Evolutionary conservation across 306 rosid genomes (phyloP).

Genomic region (Fagus sylvatica): DNA sequence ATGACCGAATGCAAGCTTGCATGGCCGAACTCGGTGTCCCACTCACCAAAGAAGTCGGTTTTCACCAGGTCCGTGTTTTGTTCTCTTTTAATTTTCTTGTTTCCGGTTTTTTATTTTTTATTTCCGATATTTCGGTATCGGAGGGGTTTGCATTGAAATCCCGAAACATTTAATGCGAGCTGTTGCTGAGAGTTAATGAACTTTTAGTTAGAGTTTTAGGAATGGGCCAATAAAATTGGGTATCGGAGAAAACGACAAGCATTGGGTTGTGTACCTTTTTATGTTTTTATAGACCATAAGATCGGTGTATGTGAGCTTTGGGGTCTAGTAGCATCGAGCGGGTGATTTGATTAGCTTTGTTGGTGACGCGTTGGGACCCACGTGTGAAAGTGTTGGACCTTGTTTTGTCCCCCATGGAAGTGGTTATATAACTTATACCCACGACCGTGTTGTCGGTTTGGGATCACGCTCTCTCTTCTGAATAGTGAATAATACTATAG

Average conservation of each 20-base stretch:
- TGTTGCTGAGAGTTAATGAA: background rate
- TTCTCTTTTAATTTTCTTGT: background rate
- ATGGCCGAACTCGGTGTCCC: slow-evolving; percentile 99
- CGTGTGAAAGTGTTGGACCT: background rate
- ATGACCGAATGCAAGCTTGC: slow-evolving; percentile 96
- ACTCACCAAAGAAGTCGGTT: slow-evolving; percentile 89
- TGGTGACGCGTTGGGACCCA: slow-evolving; percentile 1
- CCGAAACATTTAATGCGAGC: background rate
- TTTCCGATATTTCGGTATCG: background rate
- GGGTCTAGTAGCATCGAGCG: background rate
- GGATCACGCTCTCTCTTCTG: no score
- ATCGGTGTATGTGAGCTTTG: background rate
- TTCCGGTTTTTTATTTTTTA: background rate
- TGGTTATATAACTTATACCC: no score
- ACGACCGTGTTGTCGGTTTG: no score
- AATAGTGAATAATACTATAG: no score
- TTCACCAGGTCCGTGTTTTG: slow-evolving; percentile 67
- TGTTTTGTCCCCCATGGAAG: background rate
- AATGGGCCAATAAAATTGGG: background rate
- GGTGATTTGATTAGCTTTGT: no score
- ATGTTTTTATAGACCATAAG: background rate
- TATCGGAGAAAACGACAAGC: background rate
- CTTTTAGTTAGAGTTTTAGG: background rate
- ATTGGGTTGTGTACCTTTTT: background rate
- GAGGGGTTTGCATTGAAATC: background rate